Base-by-base conservation (phyloP, 106 monocot species). In the Dioscorea zingiberensis region DNA sequence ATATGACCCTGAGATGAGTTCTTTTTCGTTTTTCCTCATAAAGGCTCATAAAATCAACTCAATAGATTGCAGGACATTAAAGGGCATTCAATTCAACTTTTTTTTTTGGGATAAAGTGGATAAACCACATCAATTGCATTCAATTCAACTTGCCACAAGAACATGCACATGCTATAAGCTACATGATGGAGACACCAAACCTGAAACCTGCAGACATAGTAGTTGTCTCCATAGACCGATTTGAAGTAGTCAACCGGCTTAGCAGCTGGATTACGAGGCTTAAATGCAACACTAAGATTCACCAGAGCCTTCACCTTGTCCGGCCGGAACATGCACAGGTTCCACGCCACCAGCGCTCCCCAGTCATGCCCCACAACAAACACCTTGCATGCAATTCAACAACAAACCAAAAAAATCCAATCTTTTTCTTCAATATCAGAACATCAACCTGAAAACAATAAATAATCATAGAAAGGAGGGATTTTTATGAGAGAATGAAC, bases 351-450 rank as follows among this genome's bases (percentile, higher is more conserved):
- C 6, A 67, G 7, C 2, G 88, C 88, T 13, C 84, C 88, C 88
- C 84, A 84, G 69, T 84, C 88, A 26, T 88, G 84, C 18, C 88
- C 88, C 46, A 88, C 88, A 30, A 88, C 78, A 47, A 88, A 84
- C 48, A 88, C 88, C 87, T 62, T 22, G 1, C 56, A 5, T 51
- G 18, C 51, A 51, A 47, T 8, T 47, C 13, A 8, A 47, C 7
- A 13, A 16, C 8, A 51, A 51, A 15, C 0, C 7, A 51, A 51
- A 1, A 53, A 53, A 53, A 49, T 2, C 2, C 49, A 11, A 56
- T 23, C 23, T 56, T 24, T 24, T 3, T 2, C 8, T 7, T 56
- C 2, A 56, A 22, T 7, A 56, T 56, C 22, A 19, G 7, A 23
- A 38, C 23, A 53, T 53, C 51, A 18, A 18, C 16, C 16, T 53